Percentiles rank a stretch among this genome's conserved stretches.
Conservation (phyloP, 106 monocot genomes). For the Posidonia australis region DNA sequence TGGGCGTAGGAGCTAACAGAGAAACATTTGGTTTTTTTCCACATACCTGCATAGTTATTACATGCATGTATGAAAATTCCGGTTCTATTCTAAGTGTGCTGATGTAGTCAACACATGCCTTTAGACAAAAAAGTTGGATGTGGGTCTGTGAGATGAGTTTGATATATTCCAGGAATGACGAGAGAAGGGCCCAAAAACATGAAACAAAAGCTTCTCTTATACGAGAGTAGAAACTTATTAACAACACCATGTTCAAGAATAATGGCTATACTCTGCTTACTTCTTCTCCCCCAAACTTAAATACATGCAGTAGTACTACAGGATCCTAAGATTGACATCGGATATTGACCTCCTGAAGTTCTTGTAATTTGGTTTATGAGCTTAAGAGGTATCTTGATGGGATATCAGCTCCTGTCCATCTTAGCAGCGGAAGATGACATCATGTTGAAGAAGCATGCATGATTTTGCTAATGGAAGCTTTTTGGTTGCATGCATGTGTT, state of each 20-base stretch:
- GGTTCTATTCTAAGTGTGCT: neutral
- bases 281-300: neutral
- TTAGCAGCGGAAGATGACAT: neutral
- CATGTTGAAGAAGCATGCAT: constrained; percentile 6
- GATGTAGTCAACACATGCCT: constrained; percentile 19
- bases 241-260: constrained; percentile 1
- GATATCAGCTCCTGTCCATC: neutral
- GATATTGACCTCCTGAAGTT: too few species aligned
- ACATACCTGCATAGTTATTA: too few species aligned
- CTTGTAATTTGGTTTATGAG: too few species aligned
- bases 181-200: constrained; percentile 15
- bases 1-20: neutral
- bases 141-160: constrained; percentile 33
- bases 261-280: neutral
- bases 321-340: too few species aligned
- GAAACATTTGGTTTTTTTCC: neutral
- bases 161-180: constrained; percentile 48
- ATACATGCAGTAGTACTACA: neutral
- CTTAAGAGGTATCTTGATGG: neutral
- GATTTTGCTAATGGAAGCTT: neutral
- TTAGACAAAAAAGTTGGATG: constrained; percentile 36
- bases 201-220: constrained; percentile 1
- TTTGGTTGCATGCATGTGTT: constrained; percentile 10
- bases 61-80: neutral
- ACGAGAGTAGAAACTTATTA: constrained; percentile 6